Evolutionary conservation across 108 stramenopile genomes (phyloP).

Genomic region (Discostella stelligeroides): DNA sequence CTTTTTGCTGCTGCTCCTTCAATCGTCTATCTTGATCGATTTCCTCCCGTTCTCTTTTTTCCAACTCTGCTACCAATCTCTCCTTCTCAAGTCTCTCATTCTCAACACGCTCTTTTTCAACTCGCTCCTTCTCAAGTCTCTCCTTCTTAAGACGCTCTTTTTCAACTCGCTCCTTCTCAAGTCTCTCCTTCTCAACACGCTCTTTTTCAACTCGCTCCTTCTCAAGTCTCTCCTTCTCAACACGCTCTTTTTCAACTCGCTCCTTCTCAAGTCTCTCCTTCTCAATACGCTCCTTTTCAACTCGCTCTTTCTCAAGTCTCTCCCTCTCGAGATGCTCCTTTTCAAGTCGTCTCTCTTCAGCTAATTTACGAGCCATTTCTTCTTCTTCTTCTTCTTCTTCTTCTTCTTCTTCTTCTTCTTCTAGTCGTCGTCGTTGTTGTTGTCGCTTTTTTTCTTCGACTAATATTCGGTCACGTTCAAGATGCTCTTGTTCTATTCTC

Average conservation of each 20-base stretch:
- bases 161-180: too few species aligned
- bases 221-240: neutral
- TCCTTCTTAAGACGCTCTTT: too few species aligned
- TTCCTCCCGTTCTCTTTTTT: conserved; percentile 7
- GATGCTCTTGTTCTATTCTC: conserved; percentile 1
- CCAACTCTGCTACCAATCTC: too few species aligned
- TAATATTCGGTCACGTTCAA: neutral
- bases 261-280: neutral
- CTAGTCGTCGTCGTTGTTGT: neutral
- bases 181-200: too few species aligned
- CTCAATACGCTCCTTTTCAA: neutral
- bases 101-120: too few species aligned
- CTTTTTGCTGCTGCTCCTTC: conserved; percentile 4
- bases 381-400: conserved; percentile 5
- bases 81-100: too few species aligned
- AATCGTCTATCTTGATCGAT: conserved; percentile 16
- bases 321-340: too few species aligned
- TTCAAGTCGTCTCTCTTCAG: neutral
- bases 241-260: neutral
- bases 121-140: too few species aligned
- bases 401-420: too few species aligned
- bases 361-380: neutral
- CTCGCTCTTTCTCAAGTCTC: too few species aligned
- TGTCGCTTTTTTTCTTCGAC: neutral
- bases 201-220: neutral